Evolutionary conservation across 768 basidiomycete genomes (phyloP), one percentile per base, ranked within the genome.

Genomic region (Crepidotus variabilis): DNA sequence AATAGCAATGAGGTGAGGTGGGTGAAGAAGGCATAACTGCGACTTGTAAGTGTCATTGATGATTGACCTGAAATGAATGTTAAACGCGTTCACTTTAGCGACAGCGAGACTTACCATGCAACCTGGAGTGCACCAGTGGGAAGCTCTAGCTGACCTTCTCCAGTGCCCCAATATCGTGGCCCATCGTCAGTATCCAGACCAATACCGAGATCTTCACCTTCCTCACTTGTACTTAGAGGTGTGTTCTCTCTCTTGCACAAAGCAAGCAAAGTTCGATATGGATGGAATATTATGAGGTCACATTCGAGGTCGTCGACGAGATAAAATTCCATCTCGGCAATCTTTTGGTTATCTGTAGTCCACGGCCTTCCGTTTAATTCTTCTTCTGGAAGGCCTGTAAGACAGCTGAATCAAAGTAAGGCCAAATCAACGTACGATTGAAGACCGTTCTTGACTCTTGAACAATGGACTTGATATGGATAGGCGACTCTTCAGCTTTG

Each of bases 261-360:
- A 1, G 88, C 77, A 43, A 90, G 74, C 21, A 98, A 81, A 0
- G 93, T 91, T 51, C 94, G 86, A 71, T 99, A 99, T 0, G 97
- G 96, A 69, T 98, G 97, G 69, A 94, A 98, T 7, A 98, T 82
- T 54, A 87, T 82, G 45, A 99, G 75, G 71, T 98, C 93, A 65
- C 96, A 98, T 69, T 97, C 94, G 23, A 98, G 82, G 67, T 99
- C 95, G 66, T 93, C 93, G 21, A 99, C 87, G 9, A 98, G 85
- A 73, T 96, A 98, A 74, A 98, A 98, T 68, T 98, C 96, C 95
- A 98, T 98, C 70, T 99, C 97, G 2, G 95, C 97, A 13, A 99
- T 77, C 66, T 93, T 94, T 10, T 88, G 83, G 64, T 95, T 90
- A 67, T 97, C 94, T 0, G 88, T 81, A 0, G 90, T 85, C 66